phyloP scores from a whole-genome alignment of 306 rosid species.

The Citrullus mucosospermus region DNA sequence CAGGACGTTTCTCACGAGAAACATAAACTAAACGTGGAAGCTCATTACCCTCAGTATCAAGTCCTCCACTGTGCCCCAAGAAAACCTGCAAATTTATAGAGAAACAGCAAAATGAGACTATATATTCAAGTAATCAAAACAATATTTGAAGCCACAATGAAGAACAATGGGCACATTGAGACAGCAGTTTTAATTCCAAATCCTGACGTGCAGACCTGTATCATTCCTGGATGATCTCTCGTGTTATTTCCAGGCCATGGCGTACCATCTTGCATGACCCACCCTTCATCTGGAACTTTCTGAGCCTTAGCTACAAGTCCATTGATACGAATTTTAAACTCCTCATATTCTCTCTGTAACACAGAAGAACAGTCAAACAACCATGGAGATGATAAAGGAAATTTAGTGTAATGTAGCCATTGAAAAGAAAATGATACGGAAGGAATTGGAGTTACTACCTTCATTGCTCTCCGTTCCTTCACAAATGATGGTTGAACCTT shows the following conservation, averaged over 20 bases:
- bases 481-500: constrained; percentile 90
- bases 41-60: constrained; percentile 82
- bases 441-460: constrained; percentile 28
- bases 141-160: neutral
- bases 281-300: constrained; percentile 88
- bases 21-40: constrained; percentile 92
- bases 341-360: constrained; percentile 91
- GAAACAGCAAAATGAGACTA: neutral
- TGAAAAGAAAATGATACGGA: neutral
- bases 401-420: neutral
- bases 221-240: constrained; percentile 99
- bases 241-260: constrained; percentile 99
- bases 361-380: neutral
- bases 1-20: constrained; percentile 99
- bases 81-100: constrained; percentile 45
- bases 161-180: neutral
- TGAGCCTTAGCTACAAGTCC: constrained; percentile 82
- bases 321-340: constrained; percentile 79
- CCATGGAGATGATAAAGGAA: neutral
- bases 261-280: constrained; percentile 99
- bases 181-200: neutral
- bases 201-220: constrained; percentile 49
- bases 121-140: neutral
- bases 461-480: constrained; percentile 97
- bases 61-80: constrained; percentile 98